Evolutionary conservation across 192 early-diverging fungal genomes (phyloP).

Genomic region (Coemansia sp.): DNA sequence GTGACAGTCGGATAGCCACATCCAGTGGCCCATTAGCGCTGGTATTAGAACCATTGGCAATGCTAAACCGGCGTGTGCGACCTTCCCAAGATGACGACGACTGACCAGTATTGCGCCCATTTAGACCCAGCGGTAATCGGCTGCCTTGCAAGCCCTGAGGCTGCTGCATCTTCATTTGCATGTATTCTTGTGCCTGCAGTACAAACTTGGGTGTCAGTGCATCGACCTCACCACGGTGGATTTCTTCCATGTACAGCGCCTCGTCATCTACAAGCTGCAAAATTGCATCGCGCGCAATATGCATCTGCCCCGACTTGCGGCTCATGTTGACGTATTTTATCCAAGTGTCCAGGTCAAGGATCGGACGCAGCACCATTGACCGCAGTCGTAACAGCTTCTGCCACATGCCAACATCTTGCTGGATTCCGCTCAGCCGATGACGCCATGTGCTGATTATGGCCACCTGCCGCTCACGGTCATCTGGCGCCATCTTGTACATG

Average conservation of each 20-base stretch:
- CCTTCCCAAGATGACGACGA: slow-evolving; percentile 13
- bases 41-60: background rate
- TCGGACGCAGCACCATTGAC: slow-evolving; percentile 83
- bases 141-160: slow-evolving; percentile 5
- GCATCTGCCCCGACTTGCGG: slow-evolving; percentile 77
- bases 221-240: slow-evolving; percentile 22
- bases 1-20: slow-evolving; percentile 26
- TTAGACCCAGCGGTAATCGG: background rate
- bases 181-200: background rate
- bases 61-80: slow-evolving; percentile 16
- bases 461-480: slow-evolving; percentile 72
- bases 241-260: slow-evolving; percentile 26
- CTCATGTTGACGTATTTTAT: slow-evolving; percentile 95
- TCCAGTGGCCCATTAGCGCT: slow-evolving; percentile 19
- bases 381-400: slow-evolving; percentile 85
- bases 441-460: slow-evolving; percentile 87
- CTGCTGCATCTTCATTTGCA: background rate
- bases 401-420: slow-evolving; percentile 95
- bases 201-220: background rate
- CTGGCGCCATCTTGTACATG: slow-evolving; percentile 76
- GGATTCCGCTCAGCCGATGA: slow-evolving; percentile 78
- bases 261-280: slow-evolving; percentile 35
- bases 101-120: background rate
- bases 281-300: slow-evolving; percentile 43
- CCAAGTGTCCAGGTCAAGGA: slow-evolving; percentile 93